A percentile compares a stretch with the other conserved stretches of the same genome.
phyloP scores from a whole-genome alignment of 2,329 filamentous ascomycete species.

The Fusarium euwallaceae region DNA sequence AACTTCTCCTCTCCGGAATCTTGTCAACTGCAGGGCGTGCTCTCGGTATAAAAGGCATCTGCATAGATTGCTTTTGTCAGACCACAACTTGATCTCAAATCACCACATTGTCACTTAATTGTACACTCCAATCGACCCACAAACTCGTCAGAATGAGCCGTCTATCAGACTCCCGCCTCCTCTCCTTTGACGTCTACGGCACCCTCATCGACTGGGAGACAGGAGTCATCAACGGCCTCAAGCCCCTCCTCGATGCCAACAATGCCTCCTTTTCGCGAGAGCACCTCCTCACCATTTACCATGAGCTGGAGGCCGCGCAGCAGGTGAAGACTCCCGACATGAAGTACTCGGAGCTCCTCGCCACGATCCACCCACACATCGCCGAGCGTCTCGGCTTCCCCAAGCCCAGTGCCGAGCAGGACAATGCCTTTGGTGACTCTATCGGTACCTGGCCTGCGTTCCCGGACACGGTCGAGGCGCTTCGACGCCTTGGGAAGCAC shows the following conservation, averaged over 20 bases:
- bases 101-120: not conserved
- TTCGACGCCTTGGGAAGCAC: conserved; percentile 61
- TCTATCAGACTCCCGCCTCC: conserved; percentile 52
- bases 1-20: conserved; percentile 14
- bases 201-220: conserved; percentile 85
- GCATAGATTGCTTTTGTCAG: not conserved
- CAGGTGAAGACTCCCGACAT: conserved; percentile 68
- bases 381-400: conserved; percentile 58
- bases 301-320: conserved; percentile 62
- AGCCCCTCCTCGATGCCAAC: conserved; percentile 59
- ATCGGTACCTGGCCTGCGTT: conserved; percentile 71
- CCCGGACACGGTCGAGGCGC: conserved; percentile 68
- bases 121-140: not conserved
- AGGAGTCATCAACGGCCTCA: conserved; percentile 70
- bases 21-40: conserved; percentile 31
- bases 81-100: not conserved
- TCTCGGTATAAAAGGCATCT: conserved; percentile 11
- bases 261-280: conserved; percentile 49
- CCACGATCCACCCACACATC: conserved; percentile 60
- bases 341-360: conserved; percentile 72
- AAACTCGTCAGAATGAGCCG: conserved; percentile 27
- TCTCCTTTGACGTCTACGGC: conserved; percentile 85
- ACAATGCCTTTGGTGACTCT: conserved; percentile 63
- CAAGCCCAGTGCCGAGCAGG: conserved; percentile 54
- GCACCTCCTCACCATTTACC: conserved; percentile 57